A percentile compares a stretch with the other conserved stretches of the same genome.
phyloP scores from a whole-genome alignment of 306 rosid genomes.

The Lathyrus tuberosus region DNA sequence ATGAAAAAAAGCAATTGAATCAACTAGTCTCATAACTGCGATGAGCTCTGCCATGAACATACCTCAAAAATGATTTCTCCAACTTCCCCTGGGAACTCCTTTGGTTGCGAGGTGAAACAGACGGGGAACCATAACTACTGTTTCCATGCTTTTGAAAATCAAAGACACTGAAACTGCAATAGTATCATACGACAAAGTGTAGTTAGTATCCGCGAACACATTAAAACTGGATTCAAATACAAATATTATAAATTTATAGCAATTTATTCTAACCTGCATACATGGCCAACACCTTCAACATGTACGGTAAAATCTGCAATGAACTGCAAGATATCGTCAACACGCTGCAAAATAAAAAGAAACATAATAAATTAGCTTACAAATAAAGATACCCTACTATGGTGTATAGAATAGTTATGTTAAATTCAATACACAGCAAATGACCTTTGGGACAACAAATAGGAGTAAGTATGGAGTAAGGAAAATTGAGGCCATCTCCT shows the following conservation, averaged over 20 bases:
- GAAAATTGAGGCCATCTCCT: conserved; percentile 97
- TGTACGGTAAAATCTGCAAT: conserved; percentile 74
- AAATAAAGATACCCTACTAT: not conserved
- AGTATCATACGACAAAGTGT: conserved; percentile 24
- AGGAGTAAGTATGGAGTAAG: conserved; percentile 90
- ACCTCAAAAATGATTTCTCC: conserved; percentile 98
- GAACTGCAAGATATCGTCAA: conserved; percentile 86
- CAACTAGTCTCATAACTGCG: not conserved
- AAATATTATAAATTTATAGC: not conserved
- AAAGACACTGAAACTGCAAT: conserved; percentile 73
- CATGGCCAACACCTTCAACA: conserved; percentile 95
- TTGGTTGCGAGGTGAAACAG: conserved; percentile 45
- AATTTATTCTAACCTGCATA: conserved; percentile 72
- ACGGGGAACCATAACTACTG: conserved; percentile 71
- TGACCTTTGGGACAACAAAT: conserved; percentile 82
- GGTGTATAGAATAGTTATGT: not conserved
- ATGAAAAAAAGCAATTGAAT: not conserved
- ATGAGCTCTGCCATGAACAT: conserved; percentile 32
- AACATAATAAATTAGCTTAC: conserved; percentile 23
- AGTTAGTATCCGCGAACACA: conserved; percentile 7
- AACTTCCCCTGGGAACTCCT: conserved; percentile 97
- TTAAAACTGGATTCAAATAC: too few species aligned
- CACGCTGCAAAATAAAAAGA: conserved; percentile 64
- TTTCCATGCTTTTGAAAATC: conserved; percentile 85
- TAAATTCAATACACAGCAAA: conserved; percentile 21